Evolutionary conservation across 495 filamentous ascomycete genomes (phyloP).

Genomic region (Pseudoneurospora amorphoporcata): DNA sequence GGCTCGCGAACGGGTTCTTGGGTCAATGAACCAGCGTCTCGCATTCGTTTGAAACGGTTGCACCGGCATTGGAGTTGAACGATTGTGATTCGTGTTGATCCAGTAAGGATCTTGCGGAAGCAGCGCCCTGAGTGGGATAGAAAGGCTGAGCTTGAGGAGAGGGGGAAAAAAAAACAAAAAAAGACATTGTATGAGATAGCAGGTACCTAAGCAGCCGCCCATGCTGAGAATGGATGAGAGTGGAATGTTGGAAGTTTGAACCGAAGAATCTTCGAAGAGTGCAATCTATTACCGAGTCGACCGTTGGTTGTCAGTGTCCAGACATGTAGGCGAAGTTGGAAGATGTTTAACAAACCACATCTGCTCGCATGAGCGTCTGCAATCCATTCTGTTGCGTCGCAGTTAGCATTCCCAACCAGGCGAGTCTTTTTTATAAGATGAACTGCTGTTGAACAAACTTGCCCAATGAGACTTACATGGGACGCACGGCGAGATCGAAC

Average conservation of each 20-base stretch:
- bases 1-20: background rate
- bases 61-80: background rate
- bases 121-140: background rate
- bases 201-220: background rate
- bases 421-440: background rate
- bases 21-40: background rate
- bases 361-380: too few species aligned
- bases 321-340: background rate
- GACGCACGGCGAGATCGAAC: background rate
- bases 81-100: background rate
- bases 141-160: background rate
- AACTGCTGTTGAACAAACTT: background rate
- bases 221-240: background rate
- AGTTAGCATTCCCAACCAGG: background rate
- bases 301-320: background rate
- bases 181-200: background rate
- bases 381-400: background rate
- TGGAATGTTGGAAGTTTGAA: background rate
- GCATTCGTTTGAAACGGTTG: background rate
- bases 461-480: background rate
- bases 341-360: too few species aligned
- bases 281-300: background rate
- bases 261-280: background rate
- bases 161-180: background rate
- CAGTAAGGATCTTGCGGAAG: background rate